These are phyloP conservation scores for Eutrema yunnanense DNA, from an alignment of 345 rosid species.

Conservation along the genomic window DNA sequence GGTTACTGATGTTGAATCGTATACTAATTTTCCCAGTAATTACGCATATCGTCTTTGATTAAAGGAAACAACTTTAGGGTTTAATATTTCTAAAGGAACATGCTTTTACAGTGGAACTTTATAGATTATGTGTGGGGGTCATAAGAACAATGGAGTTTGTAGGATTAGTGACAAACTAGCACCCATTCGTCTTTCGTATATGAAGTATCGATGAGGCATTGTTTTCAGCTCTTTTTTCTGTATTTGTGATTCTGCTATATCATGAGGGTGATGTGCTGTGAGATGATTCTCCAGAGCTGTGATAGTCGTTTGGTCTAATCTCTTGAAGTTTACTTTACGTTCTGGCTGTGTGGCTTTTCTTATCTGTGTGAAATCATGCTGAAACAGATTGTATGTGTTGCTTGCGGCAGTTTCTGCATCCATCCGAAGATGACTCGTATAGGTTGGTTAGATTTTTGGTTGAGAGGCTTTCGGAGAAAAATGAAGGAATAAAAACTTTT, in stretches of 20 bases:
- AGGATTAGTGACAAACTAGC: neutral
- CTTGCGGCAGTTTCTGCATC: conserved; percentile 83
- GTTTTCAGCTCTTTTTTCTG: neutral
- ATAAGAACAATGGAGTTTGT: neutral
- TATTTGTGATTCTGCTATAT: neutral
- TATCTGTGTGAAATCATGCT: conserved; percentile 50
- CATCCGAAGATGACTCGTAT: conserved; percentile 61
- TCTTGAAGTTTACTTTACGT: neutral
- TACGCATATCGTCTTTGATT: neutral
- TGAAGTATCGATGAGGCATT: neutral
- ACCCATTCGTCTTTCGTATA: neutral
- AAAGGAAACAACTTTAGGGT: neutral
- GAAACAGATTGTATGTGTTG: conserved; percentile 59
- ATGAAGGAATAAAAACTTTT: conserved; percentile 26
- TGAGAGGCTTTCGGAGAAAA: conserved; percentile 53
- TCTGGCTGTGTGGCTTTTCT: conserved; percentile 31
- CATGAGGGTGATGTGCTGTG: neutral
- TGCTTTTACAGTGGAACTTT: neutral
- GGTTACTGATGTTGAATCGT: neutral
- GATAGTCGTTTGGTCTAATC: neutral
- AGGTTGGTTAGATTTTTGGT: conserved; percentile 64
- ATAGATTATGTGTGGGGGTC: neutral
- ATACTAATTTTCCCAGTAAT: neutral
- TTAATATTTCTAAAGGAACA: neutral
- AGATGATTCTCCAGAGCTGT: neutral